A percentile compares a stretch with the other conserved stretches of the same genome.
Conservation (phyloP, 345 rosid species). For the Populus simonii region DNA sequence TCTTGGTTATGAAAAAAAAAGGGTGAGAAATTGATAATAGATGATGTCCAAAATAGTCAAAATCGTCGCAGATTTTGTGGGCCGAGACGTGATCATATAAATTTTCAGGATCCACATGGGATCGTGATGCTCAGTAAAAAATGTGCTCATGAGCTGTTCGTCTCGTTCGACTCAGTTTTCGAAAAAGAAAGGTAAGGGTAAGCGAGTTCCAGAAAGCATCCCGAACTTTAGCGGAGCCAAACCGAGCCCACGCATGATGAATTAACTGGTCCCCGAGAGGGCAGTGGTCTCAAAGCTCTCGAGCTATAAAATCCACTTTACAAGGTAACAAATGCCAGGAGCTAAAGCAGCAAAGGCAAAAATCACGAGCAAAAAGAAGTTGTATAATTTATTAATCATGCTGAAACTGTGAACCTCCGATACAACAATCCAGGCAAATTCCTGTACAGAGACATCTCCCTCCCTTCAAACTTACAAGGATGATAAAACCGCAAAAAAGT, state of each 20-base stretch:
- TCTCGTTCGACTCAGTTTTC: too few species aligned
- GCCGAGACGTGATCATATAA: too few species aligned
- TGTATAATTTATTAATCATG: conserved; percentile 28
- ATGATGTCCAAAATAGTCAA: too few species aligned
- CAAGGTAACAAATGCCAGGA: not conserved
- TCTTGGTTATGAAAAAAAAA: too few species aligned
- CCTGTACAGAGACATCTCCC: conserved; percentile 39
- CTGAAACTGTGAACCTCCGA: conserved; percentile 21
- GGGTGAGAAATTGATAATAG: too few species aligned
- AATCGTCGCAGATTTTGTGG: too few species aligned
- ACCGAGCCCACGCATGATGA: not conserved
- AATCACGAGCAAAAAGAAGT: not conserved
- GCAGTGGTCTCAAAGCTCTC: not conserved
- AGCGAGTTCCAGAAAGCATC: not conserved
- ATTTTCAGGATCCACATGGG: too few species aligned
- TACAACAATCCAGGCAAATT: conserved; percentile 36
- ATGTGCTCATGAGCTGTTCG: too few species aligned
- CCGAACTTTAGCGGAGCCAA: not conserved
- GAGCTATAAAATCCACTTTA: not conserved
- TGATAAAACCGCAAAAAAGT: conserved; percentile 9
- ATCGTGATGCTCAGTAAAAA: too few species aligned
- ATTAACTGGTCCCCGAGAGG: not conserved
- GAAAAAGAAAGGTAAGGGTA: too few species aligned
- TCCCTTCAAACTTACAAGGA: conserved; percentile 8
- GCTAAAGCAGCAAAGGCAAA: not conserved